phyloP scores from a whole-genome alignment of 2,329 filamentous ascomycete species.

The Pseudogymnoascus sp. region DNA sequence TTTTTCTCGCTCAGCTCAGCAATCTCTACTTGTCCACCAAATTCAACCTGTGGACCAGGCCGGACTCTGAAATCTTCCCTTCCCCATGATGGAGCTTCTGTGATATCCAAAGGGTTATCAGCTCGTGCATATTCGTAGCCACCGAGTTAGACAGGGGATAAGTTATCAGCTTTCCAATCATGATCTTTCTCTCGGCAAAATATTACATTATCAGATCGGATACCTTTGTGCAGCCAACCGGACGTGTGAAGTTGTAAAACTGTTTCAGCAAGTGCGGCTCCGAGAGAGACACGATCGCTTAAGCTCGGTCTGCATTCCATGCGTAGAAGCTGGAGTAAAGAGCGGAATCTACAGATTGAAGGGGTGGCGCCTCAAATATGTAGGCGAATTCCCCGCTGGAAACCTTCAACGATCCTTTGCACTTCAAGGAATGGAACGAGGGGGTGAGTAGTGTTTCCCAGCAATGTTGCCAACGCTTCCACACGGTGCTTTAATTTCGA shows the following conservation, averaged over 20 bases:
- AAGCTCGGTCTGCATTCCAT: slow-evolving; percentile 6
- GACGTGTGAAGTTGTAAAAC: slow-evolving; percentile 14
- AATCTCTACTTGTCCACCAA: not conserved
- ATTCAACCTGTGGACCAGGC: not conserved
- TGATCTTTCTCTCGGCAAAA: not conserved
- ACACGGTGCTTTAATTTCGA: slow-evolving; percentile 12
- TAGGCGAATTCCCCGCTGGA: slow-evolving; percentile 13
- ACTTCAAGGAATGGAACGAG: slow-evolving; percentile 13
- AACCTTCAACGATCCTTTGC: slow-evolving; percentile 13
- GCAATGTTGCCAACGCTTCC: slow-evolving; percentile 13
- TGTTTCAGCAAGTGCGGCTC: slow-evolving; percentile 12
- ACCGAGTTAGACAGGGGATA: slow-evolving; percentile 9
- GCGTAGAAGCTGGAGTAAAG: slow-evolving; percentile 6
- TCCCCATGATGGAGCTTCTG: slow-evolving; percentile 10
- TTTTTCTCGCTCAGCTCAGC: not conserved
- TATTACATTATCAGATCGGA: not conserved
- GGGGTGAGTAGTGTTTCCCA: slow-evolving; percentile 10
- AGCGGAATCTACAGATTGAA: not conserved
- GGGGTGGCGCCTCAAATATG: slow-evolving; percentile 10
- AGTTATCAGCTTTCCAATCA: not conserved
- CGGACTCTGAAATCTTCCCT: not conserved
- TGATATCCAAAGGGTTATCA: slow-evolving; percentile 13
- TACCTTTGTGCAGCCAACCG: slow-evolving; percentile 15
- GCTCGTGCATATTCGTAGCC: slow-evolving; percentile 15
- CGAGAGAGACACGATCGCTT: slow-evolving; percentile 11